Evolutionary conservation across 176 grass and related monocot genomes (phyloP).

Genomic region (Zoysia japonica): DNA sequence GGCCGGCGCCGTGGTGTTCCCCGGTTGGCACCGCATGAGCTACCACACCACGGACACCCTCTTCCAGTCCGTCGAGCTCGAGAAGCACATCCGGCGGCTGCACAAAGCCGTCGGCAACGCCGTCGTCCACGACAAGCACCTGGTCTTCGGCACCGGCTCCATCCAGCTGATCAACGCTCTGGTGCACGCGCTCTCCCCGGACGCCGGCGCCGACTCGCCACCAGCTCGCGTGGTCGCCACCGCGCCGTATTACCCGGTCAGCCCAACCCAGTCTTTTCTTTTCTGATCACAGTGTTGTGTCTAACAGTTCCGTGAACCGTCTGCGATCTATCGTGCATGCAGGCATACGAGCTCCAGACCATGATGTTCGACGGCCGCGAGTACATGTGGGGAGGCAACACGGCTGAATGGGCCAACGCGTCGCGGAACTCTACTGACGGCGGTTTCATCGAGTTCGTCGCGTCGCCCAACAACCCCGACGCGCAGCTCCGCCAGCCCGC

Average conservation of each 20-base stretch:
- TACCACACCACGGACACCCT: constrained; percentile 4
- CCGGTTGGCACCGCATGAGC: constrained; percentile 82
- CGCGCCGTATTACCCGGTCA: constrained; percentile 54
- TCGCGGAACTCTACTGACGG: constrained; percentile 18
- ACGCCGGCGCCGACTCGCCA: constrained; percentile 15
- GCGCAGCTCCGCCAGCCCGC: constrained; percentile 34
- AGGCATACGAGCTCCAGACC: constrained; percentile 40
- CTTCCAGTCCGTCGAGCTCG: constrained; percentile 65
- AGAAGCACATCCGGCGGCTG: constrained; percentile 53
- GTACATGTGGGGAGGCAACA: constrained; percentile 51
- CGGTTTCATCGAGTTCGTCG: constrained; percentile 70
- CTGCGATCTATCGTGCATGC: neutral
- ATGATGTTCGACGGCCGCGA: constrained; percentile 51
- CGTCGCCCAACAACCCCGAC: constrained; percentile 82
- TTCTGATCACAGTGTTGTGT: too few relatives aligned
- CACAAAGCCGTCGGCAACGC: constrained; percentile 64
- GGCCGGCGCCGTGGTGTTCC: constrained; percentile 56
- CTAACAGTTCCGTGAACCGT: neutral
- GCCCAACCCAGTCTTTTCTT: too few relatives aligned
- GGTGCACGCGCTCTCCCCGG: constrained; percentile 62
- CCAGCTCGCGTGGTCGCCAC: constrained; percentile 58
- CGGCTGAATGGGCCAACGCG: constrained; percentile 46
- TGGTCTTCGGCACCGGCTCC: constrained; percentile 54
- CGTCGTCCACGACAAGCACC: constrained; percentile 50
- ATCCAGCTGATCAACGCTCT: constrained; percentile 69